These are phyloP conservation scores for Metschnikowia arizonensis DNA, from an alignment of 805 yeast species.

Conservation along the genomic window DNA sequence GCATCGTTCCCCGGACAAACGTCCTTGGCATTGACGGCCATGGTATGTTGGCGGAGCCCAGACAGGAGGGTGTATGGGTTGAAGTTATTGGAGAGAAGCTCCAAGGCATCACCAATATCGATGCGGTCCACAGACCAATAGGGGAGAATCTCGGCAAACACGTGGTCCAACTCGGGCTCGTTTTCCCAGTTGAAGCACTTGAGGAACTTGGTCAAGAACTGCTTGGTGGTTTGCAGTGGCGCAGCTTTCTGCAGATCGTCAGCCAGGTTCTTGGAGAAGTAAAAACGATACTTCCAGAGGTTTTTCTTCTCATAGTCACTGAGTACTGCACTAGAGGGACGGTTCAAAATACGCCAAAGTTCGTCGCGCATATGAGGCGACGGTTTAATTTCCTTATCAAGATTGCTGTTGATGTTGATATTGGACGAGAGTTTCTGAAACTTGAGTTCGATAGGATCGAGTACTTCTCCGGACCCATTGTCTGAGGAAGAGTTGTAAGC, in stretches of 20 bases:
- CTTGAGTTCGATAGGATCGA: constrained; percentile 84
- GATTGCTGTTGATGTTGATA: constrained; percentile 66
- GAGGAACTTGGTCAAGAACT: constrained; percentile 67
- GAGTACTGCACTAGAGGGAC: constrained; percentile 80
- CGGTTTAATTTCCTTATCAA: constrained; percentile 86
- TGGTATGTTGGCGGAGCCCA: constrained; percentile 11
- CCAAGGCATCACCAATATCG: constrained; percentile 81
- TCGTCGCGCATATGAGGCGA: constrained; percentile 77
- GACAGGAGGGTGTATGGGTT: constrained; percentile 40
- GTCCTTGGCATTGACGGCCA: constrained; percentile 14
- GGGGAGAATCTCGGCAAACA: constrained; percentile 61
- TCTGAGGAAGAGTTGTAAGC: constrained; percentile 9
- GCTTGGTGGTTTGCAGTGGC: constrained; percentile 47
- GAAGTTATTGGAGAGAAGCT: constrained; percentile 75
- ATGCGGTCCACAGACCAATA: constrained; percentile 64
- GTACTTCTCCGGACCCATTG: constrained; percentile 5
- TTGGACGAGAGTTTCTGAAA: constrained; percentile 77
- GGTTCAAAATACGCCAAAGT: constrained; percentile 60
- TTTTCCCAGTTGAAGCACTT: constrained; percentile 89
- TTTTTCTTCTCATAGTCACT: constrained; percentile 79
- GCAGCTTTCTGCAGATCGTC: constrained; percentile 19
- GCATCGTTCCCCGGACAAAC: constrained; percentile 24
- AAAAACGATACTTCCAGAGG: constrained; percentile 89
- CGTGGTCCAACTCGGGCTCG: constrained; percentile 73
- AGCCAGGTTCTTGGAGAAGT: constrained; percentile 42